These are phyloP conservation scores for Metschnikowia matae DNA, from an alignment of 805 yeast species.

Conservation along the genomic window DNA sequence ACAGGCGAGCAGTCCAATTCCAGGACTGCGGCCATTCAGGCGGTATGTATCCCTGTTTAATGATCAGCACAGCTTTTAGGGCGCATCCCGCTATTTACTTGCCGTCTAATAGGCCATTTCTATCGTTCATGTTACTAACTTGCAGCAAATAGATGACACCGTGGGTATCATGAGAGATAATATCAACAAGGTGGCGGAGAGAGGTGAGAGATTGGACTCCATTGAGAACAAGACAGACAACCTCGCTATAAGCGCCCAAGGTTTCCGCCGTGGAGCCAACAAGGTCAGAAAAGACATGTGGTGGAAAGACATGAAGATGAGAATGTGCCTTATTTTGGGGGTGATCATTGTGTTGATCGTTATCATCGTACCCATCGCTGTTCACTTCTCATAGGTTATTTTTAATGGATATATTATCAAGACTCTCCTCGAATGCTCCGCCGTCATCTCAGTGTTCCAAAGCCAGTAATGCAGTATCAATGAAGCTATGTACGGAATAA, in stretches of 20 bases:
- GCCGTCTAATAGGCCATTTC: background rate
- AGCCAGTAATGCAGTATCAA: background rate
- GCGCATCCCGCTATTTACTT: background rate
- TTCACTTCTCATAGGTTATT: constrained; percentile 55
- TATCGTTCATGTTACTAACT: constrained; percentile 23
- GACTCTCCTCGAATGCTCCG: background rate
- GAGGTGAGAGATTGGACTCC: constrained; percentile 90
- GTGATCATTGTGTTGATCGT: constrained; percentile 75
- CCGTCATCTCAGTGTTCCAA: background rate
- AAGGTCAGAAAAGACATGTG: constrained; percentile 98
- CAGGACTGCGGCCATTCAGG: constrained; percentile 79
- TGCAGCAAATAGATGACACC: constrained; percentile 83
- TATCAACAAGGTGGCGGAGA: constrained; percentile 89
- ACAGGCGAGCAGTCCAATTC: constrained; percentile 49
- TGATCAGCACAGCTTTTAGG: background rate
- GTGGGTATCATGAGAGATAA: constrained; percentile 97
- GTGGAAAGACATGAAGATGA: constrained; percentile 98
- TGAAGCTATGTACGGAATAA: background rate
- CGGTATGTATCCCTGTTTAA: constrained; percentile 44
- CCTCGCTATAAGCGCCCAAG: constrained; percentile 87
- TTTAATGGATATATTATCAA: constrained; percentile 1
- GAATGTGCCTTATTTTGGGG: constrained; percentile 79
- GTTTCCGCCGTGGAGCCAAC: constrained; percentile 94
- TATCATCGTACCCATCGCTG: constrained; percentile 90
- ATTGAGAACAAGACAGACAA: constrained; percentile 92